phyloP scores from a whole-genome alignment of 441 rosid genomes.

The Arabidopsis lyrata region DNA sequence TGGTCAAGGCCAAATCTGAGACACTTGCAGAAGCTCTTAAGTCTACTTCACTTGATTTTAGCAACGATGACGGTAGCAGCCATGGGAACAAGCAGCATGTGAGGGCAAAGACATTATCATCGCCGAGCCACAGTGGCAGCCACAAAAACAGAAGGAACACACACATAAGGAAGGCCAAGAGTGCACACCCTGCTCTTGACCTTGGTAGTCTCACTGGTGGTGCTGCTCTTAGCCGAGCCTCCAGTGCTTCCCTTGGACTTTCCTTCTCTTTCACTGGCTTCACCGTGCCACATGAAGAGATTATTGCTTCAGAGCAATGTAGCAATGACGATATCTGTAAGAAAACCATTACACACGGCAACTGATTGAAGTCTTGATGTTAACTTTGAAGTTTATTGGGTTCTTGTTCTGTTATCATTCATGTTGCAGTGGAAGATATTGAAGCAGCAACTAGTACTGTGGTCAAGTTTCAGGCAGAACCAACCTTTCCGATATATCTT shows the following conservation, averaged over 20 bases:
- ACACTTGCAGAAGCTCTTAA: conserved; percentile 67
- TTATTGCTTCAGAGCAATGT: conserved; percentile 61
- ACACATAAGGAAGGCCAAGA: conserved; percentile 84
- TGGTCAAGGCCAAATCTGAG: conserved; percentile 83
- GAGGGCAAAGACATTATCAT: conserved; percentile 40
- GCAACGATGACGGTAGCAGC: conserved; percentile 38
- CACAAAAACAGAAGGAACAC: conserved; percentile 53
- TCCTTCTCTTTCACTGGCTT: conserved; percentile 96
- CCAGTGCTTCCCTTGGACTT: conserved; percentile 90
- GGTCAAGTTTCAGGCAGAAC: conserved; percentile 72
- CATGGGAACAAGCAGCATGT: conserved; percentile 55
- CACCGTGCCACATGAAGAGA: conserved; percentile 74
- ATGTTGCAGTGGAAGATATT: conserved; percentile 72
- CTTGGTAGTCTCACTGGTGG: conserved; percentile 70
- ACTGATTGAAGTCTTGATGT: conserved; percentile 18
- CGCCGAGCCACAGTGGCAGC: conserved; percentile 60
- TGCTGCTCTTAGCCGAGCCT: conserved; percentile 90
- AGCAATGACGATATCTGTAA: conserved; percentile 85
- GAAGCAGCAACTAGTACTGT: conserved; percentile 62
- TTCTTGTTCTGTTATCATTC: conserved; percentile 9
- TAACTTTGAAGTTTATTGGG: conserved; percentile 3
- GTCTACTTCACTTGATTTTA: conserved; percentile 53
- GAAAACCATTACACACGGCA: conserved; percentile 33
- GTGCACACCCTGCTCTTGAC: conserved; percentile 81
- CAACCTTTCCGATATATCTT: conserved; percentile 80